Conservation (phyloP, 768 basidiomycete genomes). For the Coprinopsis strossmayeri region DNA sequence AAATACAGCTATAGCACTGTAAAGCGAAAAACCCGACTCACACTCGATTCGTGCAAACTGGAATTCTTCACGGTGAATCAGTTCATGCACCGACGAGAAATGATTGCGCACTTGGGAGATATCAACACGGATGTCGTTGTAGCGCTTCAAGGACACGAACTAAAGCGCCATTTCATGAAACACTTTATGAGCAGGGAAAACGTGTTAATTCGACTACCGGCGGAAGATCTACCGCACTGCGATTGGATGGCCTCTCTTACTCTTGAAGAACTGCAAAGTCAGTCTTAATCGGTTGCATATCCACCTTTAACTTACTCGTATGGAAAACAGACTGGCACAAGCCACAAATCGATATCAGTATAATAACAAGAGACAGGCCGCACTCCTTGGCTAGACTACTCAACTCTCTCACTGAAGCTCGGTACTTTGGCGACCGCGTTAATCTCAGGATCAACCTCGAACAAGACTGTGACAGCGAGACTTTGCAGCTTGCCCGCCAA, state of each 20-base stretch:
- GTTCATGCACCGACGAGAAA: constrained; percentile 6
- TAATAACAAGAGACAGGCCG: constrained; percentile 77
- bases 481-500: constrained; percentile 42
- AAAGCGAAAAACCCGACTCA: constrained; percentile 3
- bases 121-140: constrained; percentile 8
- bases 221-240: constrained; percentile 16
- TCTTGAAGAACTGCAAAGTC: constrained; percentile 54
- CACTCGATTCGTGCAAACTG: neutral
- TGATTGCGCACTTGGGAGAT: neutral
- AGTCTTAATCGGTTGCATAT: constrained; percentile 8
- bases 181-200: constrained; percentile 8
- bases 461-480: constrained; percentile 60
- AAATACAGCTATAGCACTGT: neutral
- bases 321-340: constrained; percentile 61
- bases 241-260: constrained; percentile 29
- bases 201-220: constrained; percentile 15
- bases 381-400: constrained; percentile 64
- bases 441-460: constrained; percentile 68
- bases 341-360: constrained; percentile 60
- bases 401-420: constrained; percentile 46
- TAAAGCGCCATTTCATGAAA: constrained; percentile 9
- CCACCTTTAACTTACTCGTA: constrained; percentile 13
- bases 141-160: constrained; percentile 12
- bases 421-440: constrained; percentile 67
- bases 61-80: constrained; percentile 7